Base-by-base conservation (phyloP, 805 yeast species). In the Pichia ethanolica region DNA sequence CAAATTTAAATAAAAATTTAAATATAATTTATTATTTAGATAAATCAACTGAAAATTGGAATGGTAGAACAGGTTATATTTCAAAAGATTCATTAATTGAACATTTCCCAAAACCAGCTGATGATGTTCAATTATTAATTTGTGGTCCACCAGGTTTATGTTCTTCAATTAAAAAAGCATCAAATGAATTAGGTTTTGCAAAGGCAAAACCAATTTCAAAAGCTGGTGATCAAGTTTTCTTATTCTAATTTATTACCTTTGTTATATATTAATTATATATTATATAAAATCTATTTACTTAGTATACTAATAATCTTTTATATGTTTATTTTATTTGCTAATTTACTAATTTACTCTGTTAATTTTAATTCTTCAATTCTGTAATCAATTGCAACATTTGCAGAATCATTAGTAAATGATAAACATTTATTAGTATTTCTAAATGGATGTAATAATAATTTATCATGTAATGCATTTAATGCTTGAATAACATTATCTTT, bases 101-200 rank as follows among this genome's bases (percentile, higher is more conserved):
- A 46, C 72, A 77, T 60, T 73, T 86, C 59, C 90, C 95, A 42
- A 71, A 73, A 48, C 72, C 88, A 32, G 61, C 80, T 39, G 72
- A 69, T 39, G 82, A 81, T 57, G 71, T 79, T 52, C 86, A 85
- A 72, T 73, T 91, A 58, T 78, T 91, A 62, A 69, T 90, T 49
- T 90, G 97, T 71, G 98, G 97, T 42, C 97, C 97, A 44, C 95
- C 95, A 53, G 89, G 91, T 54, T 86, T 90, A 96, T 81, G 84
- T 42, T 77, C 86, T 52, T 84, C 90, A 52, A 77, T 87, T 66
- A 90, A 89, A 74, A 87, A 81, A 71, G 85, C 83, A 49, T 87
- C 91, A 39, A 76, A 77, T 28, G 70, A 70, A 40, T 74, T 89
- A 58, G 97, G 96, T 13, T 90, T 69, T 68, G 76, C 77, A 45